These are phyloP conservation scores for Colletotrichum sp. DNA, from an alignment of 2,329 filamentous ascomycete genomes.

Conservation along the genomic window DNA sequence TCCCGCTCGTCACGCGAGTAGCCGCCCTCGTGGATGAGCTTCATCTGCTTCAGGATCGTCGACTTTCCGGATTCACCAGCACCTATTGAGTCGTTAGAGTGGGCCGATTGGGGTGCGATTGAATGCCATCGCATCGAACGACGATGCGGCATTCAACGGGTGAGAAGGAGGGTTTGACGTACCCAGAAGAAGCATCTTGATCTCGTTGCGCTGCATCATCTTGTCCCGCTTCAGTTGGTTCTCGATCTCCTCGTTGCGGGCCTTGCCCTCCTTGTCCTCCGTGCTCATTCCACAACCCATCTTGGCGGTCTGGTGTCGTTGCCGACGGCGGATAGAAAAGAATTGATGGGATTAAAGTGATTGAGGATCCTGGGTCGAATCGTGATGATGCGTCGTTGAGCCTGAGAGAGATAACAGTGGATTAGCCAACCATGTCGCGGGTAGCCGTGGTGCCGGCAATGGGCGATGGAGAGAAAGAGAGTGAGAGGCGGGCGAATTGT, in stretches of 20 bases:
- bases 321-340: slow-evolving; percentile 2
- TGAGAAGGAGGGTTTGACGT: slow-evolving; percentile 28
- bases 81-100: slow-evolving; percentile 56
- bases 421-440: slow-evolving; percentile 14
- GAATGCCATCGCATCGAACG: not conserved
- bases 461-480: not conserved
- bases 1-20: slow-evolving; percentile 89
- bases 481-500: not conserved
- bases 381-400: not conserved
- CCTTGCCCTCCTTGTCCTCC: slow-evolving; percentile 99
- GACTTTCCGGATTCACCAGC: slow-evolving; percentile 98
- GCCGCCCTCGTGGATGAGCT: slow-evolving; percentile 98
- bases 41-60: slow-evolving; percentile 96
- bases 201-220: slow-evolving; percentile 98
- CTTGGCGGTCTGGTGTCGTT: slow-evolving; percentile 53
- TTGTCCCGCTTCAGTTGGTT: slow-evolving; percentile 99
- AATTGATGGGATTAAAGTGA: slow-evolving; percentile 14
- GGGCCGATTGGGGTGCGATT: too few species aligned
- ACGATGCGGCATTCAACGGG: not conserved
- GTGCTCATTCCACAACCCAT: slow-evolving; percentile 99
- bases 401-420: not conserved
- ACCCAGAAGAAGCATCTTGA: slow-evolving; percentile 99
- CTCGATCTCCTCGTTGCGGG: slow-evolving; percentile 99
- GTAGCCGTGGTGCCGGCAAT: not conserved
- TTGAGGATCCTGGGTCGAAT: not conserved